Base-by-base conservation (phyloP, 2,329 filamentous ascomycete species). In the Zymoseptoria crescenta region DNA sequence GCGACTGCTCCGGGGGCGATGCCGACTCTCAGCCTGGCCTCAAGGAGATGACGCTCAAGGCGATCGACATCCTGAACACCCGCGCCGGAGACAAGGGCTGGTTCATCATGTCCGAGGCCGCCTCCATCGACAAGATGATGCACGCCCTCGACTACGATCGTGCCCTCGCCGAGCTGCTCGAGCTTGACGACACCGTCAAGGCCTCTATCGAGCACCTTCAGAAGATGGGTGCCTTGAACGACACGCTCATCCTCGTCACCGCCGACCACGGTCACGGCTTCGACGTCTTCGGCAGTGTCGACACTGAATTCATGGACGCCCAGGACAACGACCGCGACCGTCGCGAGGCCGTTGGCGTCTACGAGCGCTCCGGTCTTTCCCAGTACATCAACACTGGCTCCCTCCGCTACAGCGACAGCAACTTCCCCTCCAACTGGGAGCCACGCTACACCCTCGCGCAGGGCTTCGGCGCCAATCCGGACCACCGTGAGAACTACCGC, bases 221-320 rank as follows among this genome's bases (percentile, higher is more conserved):
- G 67, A 75, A 80, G 30, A 78, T 90, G 6, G 82, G 82, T 59
- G 80, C 84, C 58, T 80, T 91, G 30, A 83, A 93, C 8, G 83
- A 91, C 62, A 95, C 90, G 0, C 82, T 93, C 3, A 80, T 95
- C 64, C 72, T 95, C 54, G 88, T 94, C 54, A 91, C 89, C 2
- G 87, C 89, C n/a, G 89, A 95, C 70, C 90, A 94, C 78, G 90
- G 90, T 49, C 90, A 95, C 76, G 90, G 90, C 57, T 95, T 95
- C 72, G 90, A 92, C 67, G 90, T 95, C 66, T 92, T 87, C 72
- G 90, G 90, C 63, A 86, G 81, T 63, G 88, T 90, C 53, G 90
- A 95, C 70, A 94, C 89, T 19, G 79, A 87, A 71, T 94, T 92
- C 74, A 79, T 93, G 52, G 77, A 82, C 16, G 81, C 82, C 3